Evolutionary conservation across 129 eudicot species (phyloP).

Genomic region (Chrysanthemum seticuspe): DNA sequence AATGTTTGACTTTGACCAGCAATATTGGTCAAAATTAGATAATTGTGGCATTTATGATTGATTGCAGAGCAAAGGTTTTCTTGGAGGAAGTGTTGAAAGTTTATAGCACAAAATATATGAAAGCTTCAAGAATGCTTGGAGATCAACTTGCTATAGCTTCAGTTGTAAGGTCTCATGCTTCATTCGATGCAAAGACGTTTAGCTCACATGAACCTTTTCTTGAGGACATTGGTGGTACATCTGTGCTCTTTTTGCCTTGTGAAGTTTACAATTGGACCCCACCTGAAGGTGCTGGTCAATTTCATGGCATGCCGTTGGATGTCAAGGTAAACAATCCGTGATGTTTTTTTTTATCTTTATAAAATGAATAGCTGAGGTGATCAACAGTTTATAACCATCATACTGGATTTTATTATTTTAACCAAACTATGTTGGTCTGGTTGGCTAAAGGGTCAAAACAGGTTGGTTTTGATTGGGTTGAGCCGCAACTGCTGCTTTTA

Average conservation of each 20-base stretch:
- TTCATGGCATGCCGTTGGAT: slow-evolving; percentile 97
- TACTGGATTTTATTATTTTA: not conserved
- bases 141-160: slow-evolving; percentile 90
- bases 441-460: too few relatives aligned
- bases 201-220: slow-evolving; percentile 48
- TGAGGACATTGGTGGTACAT: slow-evolving; percentile 51
- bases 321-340: slow-evolving; percentile 55
- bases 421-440: too few relatives aligned
- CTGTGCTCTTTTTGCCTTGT: slow-evolving; percentile 78
- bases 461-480: too few relatives aligned
- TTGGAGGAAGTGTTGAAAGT: slow-evolving; percentile 70
- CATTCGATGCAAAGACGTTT: slow-evolving; percentile 57
- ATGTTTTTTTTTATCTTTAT: not conserved
- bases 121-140: slow-evolving; percentile 93
- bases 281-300: slow-evolving; percentile 98
- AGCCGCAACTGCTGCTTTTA: too few relatives aligned
- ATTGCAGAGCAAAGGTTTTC: slow-evolving; percentile 69
- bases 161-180: slow-evolving; percentile 68
- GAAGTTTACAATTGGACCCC: slow-evolving; percentile 90
- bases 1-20: slow-evolving; percentile 1
- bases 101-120: slow-evolving; percentile 65
- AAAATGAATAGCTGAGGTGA: not conserved
- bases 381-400: not conserved
- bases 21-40: not conserved
- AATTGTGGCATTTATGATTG: not conserved